phyloP scores from a whole-genome alignment of 2,329 filamentous ascomycete species.

The Alternaria atra region DNA sequence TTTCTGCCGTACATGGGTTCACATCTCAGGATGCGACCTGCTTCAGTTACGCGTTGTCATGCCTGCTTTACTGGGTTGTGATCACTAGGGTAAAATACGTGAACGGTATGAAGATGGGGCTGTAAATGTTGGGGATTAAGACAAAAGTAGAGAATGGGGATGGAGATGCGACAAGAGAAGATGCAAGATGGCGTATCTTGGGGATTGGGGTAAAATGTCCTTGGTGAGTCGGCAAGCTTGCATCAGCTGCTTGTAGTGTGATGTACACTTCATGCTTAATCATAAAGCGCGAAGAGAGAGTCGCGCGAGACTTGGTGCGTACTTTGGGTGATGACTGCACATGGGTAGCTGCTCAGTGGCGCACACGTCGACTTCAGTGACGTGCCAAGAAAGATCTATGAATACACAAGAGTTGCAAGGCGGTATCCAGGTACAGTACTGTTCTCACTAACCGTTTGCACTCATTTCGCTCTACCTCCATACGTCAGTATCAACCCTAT shows the following conservation, averaged over 20 bases:
- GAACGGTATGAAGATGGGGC: conserved; percentile 1
- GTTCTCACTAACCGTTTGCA: background rate
- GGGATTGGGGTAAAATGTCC: background rate
- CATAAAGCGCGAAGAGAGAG: background rate
- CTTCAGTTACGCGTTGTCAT: conserved; percentile 1
- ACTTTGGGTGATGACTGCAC: background rate
- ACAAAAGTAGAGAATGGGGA: background rate
- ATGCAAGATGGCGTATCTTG: background rate
- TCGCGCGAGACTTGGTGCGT: background rate
- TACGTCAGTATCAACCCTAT: background rate
- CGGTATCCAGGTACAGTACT: background rate
- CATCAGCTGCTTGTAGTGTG: background rate
- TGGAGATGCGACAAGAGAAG: background rate
- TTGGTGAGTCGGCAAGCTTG: background rate
- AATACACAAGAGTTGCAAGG: background rate
- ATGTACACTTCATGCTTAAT: background rate
- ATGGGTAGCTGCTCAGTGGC: background rate
- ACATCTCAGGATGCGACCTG: background rate
- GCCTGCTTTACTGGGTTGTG: background rate
- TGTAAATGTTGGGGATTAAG: conserved; percentile 1
- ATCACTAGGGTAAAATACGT: background rate
- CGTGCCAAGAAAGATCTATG: background rate
- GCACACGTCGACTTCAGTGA: background rate
- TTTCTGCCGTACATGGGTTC: conserved; percentile 35
- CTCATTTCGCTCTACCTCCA: background rate